Evolutionary conservation across 2,329 filamentous ascomycete genomes (phyloP), one percentile per base, ranked within the genome.

Genomic region (Colletotrichum lupini): DNA sequence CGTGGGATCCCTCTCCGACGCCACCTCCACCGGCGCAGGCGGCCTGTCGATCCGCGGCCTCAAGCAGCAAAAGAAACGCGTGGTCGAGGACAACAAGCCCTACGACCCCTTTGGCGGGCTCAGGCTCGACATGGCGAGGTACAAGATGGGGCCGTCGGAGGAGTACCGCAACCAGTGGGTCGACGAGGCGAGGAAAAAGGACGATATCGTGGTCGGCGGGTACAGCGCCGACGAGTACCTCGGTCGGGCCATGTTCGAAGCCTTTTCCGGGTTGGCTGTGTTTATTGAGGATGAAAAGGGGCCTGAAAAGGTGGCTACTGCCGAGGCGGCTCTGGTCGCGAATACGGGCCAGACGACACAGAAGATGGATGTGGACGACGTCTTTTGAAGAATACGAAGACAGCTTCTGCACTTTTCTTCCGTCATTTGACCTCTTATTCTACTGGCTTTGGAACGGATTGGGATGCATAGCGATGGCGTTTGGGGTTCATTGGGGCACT

Each of bases 101-200:
- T 98, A 97, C 83, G 95, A 98, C 84, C 93, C 96, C 0, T 98
- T 97, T 80, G 95, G 91, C 52, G 97, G 95, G 1, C 84, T 95
- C 74, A 84, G 89, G 59, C 89, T 95, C 64, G 87, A 87, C 28
- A 90, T 91, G 26, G 87, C 92, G 77, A 92, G 95, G 77, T 96
- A 94, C 79, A 85, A 88, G 11, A 79, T 97, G 32, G 75, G 78
- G 0, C 64, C 78, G 0, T 89, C 92, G 75, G 88, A 90, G 62
- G 85, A 88, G 55, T 98, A 98, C 81, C 89, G 92, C 55, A 95
- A 94, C 79, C 89, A 92, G 59, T 95, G 92, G 87, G 85, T 97
- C 66, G 91, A 93, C 57, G 86, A 86, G 28, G 89, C 92, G 37
- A 89, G 92, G 69, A 89, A 89, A 53, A 92, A 95, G 79, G 83